Evolutionary conservation across 2,329 filamentous ascomycete genomes (phyloP), one percentile per base, ranked within the genome.

Genomic region (Ceratocystis ficicola): DNA sequence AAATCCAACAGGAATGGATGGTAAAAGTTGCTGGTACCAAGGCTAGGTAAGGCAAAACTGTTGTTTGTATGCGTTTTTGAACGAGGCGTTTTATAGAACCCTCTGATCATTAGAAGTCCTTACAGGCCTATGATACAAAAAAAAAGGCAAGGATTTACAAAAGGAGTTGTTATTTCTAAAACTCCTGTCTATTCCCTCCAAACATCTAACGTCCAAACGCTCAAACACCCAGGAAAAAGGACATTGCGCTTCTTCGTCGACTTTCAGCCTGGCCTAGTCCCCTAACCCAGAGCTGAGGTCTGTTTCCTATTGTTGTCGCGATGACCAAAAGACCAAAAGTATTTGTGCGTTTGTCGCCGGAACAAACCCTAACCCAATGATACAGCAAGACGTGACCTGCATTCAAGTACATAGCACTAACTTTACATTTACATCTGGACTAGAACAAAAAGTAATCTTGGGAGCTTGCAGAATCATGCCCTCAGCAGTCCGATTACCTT

Each of bases 241-340:
- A n/a, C n/a, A 50, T 10, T 20, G 46, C 46, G 46, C 15, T 50
- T 22, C 20, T 50, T 36, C 8, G 3, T 36, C 32, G 32, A 8
- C 8, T 36, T 12, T 12, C 8, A 36, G 32, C 32, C 32, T 41
- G 36, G 36, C 36, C 10, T 12, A 41, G 32, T 59, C 52, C 12
- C 52, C 8, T 30, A n/a, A 30, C 10, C 20, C 15, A 22, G 7
- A 36, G 52, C 55, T 32, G 36, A 41, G 36, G 36, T 41, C 12
- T 10, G 3, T 41, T 41, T 41, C 12, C 36, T 41, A 4, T 3
- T 10, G 22, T 20, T 5, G 8, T 59, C 28, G 55, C 32, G 55
- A 59, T 36, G 30, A n/a, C 28, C 17, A n/a, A 36, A 59, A 36
- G 55, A 28, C 55, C 55, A 59, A 7, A 59, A 36, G 55, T 59